Base-by-base conservation (phyloP, 108 stramenopile genomes). In the Nitzschia sp. region DNA sequence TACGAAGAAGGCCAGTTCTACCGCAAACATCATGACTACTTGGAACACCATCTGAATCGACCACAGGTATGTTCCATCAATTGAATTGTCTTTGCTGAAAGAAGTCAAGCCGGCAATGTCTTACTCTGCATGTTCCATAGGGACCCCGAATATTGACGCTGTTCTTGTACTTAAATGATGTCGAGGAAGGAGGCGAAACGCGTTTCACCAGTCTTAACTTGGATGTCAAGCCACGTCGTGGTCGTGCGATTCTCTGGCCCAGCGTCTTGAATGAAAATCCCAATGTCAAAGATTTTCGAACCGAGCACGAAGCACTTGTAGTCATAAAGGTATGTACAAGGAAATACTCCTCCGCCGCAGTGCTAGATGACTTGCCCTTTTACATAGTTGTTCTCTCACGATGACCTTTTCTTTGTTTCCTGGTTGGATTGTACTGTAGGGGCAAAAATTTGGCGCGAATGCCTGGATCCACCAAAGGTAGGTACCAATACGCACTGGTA, bases 171-270 rank as follows among this genome's bases (percentile, higher is more conserved):
- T 77, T 95, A 21, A 84, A 87, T 32, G 89, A 95, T 36, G 96
- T 95, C 3, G 94, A 95, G 47, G 84, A 86, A 30, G 96, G 96
- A 9, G 96, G 96, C 9, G 96, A 83, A 11, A 97, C 96, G 1
- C 63, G 74, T 27, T 97, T 97, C 62, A 77, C 84, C 26, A 22
- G 68, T 26, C 62, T 87, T 32, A 72, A 87, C 32, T 34, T 94
- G 15, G 85, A 88, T 19, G 86, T 95, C 6, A 75, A 59, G 45
- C 93, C 94, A 19, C 90, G 88, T 48, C 79, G 72, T 47, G 91
- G 94, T 1, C 50, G 84, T n/a, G 93, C 87, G 1, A 28, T 95
- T 27, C 66, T 97, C 2, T 97, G 96, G 96, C 94, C 96, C 28
- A 77, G 69, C 28, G 89, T 92, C n/a, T 17, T 80, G 21, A 80